Evolutionary conservation across 208 protist species (phyloP), one percentile per base, ranked within the genome.

Genomic region (Trypanosoma mega): DNA sequence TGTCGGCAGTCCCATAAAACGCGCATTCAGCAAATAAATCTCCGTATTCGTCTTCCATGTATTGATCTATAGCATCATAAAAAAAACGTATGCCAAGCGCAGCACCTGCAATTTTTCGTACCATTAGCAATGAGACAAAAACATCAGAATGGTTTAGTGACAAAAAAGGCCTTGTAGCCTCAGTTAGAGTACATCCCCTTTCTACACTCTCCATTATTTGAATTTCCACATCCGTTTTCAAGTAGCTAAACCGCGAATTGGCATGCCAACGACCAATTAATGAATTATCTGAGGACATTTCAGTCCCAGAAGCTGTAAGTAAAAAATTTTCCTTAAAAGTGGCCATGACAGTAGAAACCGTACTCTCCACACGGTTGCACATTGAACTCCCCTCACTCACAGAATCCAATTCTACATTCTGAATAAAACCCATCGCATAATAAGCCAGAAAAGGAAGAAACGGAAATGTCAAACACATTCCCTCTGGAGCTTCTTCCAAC

Each of bases 381-480:
- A n/a, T 72, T 23, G 77, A 33, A 7, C 30, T 41, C 24, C 53
- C 71, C 6, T 63, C 68, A 0, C 43, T 62, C 6, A 67, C 39
- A 30, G 46, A 23, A 47, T 66, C 71, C 46, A 78, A 47, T 49
- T 78, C 61, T 12, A 64, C 65, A 50, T 76, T 73, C 24, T 76
- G 67, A 31, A 89, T 62, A 72, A 90, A 90, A 12, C 83, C 83
- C 33, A 80, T 79, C 6, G 77, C 81, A 66, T 87, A 93, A 12
- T 76, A 77, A 4, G 79, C 75, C 3, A 89, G 68, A 45, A 87
- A 73, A 27, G 73, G 74, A 21, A 93, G 46, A 64, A 90, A 89
- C n/a, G 82, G 74, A 49, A 90, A 93, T 21, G 83, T 83, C 11
- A 93, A 68, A 8, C 23, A 50, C 12, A 81, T 51, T 51, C 51